phyloP scores from a whole-genome alignment of 202 grass and related monocot species.

The Carex sylvatica region DNA sequence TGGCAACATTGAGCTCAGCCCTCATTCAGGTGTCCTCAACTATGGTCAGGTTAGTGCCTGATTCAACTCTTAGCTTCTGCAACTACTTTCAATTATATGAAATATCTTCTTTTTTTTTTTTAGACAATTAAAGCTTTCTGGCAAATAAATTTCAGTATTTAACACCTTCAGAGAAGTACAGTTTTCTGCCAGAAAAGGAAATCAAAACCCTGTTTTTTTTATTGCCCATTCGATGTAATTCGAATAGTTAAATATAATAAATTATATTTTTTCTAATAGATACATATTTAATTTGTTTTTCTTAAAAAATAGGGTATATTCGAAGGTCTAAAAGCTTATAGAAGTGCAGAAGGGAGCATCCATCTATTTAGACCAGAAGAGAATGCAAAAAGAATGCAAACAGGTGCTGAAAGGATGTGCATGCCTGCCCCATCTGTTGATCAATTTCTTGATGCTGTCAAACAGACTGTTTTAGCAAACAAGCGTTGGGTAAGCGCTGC shows the following conservation, averaged over 20 bases:
- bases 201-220: not conserved
- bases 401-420: constrained; percentile 88
- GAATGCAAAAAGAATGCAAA: constrained; percentile 79
- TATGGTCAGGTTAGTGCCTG: constrained; percentile 61
- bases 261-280: not conserved
- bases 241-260: not conserved
- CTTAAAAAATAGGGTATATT: constrained; percentile 50
- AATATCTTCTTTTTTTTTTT: not conserved
- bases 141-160: not conserved
- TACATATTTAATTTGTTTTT: not conserved
- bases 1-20: constrained; percentile 87
- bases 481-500: constrained; percentile 59
- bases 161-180: no score
- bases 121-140: not conserved
- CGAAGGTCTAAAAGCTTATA: constrained; percentile 88
- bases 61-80: not conserved
- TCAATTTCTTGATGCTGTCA: constrained; percentile 78
- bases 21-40: constrained; percentile 76
- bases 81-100: not conserved
- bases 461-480: constrained; percentile 85
- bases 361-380: constrained; percentile 88
- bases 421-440: constrained; percentile 75
- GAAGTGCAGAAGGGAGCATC: constrained; percentile 24
- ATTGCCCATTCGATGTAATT: not conserved
- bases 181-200: not conserved